Evolutionary conservation across 257 asterid genomes (phyloP).

Genomic region (Verbena officinalis): DNA sequence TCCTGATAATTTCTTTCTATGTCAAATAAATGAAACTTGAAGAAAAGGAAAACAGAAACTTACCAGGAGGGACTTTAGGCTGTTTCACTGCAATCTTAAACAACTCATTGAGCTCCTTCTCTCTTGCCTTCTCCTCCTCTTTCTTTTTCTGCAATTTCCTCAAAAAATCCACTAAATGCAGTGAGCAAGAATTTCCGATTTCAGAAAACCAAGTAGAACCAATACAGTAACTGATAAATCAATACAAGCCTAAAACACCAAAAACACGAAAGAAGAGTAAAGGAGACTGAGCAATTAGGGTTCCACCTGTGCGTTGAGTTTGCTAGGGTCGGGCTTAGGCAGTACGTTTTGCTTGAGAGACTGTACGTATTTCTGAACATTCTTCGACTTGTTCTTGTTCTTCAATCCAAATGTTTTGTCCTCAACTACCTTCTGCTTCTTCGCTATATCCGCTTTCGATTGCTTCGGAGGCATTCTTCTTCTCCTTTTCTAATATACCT

Average conservation of each 20-base stretch:
- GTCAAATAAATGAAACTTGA: not conserved
- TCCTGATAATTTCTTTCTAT: too few relatives aligned
- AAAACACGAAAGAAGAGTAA: not conserved
- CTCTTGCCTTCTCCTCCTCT: slow-evolving; percentile 70
- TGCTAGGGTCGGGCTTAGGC: slow-evolving; percentile 57
- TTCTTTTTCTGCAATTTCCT: slow-evolving; percentile 59
- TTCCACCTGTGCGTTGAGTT: slow-evolving; percentile 62
- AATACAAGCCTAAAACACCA: not conserved
- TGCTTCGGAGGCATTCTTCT: slow-evolving; percentile 66
- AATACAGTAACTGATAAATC: not conserved
- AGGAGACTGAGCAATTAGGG: not conserved
- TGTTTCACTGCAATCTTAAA: slow-evolving; percentile 87
- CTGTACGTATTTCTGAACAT: slow-evolving; percentile 78
- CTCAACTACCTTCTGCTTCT: slow-evolving; percentile 75
- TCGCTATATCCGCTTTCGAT: slow-evolving; percentile 62
- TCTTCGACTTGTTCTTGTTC: slow-evolving; percentile 72
- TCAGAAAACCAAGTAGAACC: not conserved
- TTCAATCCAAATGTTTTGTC: slow-evolving; percentile 80
- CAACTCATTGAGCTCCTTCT: slow-evolving; percentile 81
- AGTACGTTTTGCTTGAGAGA: slow-evolving; percentile 52
- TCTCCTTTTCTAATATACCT: not conserved
- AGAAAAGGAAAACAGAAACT: slow-evolving; percentile 12
- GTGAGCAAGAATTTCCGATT: not conserved
- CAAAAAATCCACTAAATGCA: not conserved
- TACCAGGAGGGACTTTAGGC: slow-evolving; percentile 96